Evolutionary conservation across 805 yeast genomes (phyloP).

Genomic region (Candida coquimbonensis): DNA sequence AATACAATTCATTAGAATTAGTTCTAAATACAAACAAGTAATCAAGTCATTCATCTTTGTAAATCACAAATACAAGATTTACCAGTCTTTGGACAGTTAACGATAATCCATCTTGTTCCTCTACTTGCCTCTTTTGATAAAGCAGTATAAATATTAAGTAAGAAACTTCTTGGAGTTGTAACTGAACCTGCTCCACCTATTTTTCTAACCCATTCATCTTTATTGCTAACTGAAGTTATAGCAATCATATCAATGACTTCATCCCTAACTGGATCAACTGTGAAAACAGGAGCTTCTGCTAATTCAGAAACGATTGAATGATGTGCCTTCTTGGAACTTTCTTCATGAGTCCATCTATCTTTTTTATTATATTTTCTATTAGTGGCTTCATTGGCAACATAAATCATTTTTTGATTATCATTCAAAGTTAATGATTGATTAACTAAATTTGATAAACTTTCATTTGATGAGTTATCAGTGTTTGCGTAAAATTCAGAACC

Average conservation of each 20-base stretch:
- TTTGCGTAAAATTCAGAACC: constrained; percentile 18
- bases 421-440: constrained; percentile 23
- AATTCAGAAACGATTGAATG: constrained; percentile 46
- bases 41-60: constrained; percentile 31
- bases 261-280: constrained; percentile 70
- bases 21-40: too few species aligned
- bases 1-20: too few species aligned
- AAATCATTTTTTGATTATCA: constrained; percentile 47
- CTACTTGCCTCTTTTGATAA: constrained; percentile 65
- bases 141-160: constrained; percentile 64
- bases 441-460: constrained; percentile 18
- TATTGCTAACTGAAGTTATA: constrained; percentile 64
- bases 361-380: constrained; percentile 67
- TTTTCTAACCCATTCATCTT: constrained; percentile 72
- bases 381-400: constrained; percentile 76
- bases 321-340: constrained; percentile 59
- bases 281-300: constrained; percentile 62
- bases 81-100: constrained; percentile 74
- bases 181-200: constrained; percentile 78
- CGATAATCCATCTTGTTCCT: constrained; percentile 68
- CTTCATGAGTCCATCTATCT: constrained; percentile 73
- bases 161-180: constrained; percentile 73
- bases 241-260: constrained; percentile 82
- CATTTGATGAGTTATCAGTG: constrained; percentile 16
- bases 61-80: constrained; percentile 62